Base-by-base conservation (phyloP, 2,329 filamentous ascomycete species). In the Fusarium proliferatum region DNA sequence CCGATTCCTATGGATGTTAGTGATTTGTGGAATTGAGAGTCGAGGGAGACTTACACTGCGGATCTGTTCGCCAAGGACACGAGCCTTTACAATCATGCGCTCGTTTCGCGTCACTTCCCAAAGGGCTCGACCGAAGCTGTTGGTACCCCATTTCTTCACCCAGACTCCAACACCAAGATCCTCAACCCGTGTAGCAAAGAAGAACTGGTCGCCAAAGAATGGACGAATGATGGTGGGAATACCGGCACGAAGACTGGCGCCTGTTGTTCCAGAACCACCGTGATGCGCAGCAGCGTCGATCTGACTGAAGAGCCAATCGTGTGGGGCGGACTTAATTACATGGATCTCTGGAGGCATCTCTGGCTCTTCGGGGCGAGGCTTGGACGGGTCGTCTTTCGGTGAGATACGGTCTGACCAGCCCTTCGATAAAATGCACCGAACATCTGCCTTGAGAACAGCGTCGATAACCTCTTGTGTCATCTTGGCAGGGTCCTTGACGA, bases 201-300 rank as follows among this genome's bases (percentile, higher is more conserved):
- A 99, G 86, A 93, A 98, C 80, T 99, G 96, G 78, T 99, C 96
- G 9, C 96, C 96, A 79, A 99, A 99, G 85, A 98, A 99, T 0
- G 96, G 96, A 69, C 96, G 94, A 79, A 98, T 93, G 72, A 99
- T 95, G 1, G 96, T 98, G 0, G 96, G 96, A 9, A 97, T 90
- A 5, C 96, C 96, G 1, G 95, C 95, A 59, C 96, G 89, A 55
- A 99, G 86, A 81, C 94, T 97, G 2, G 96, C 96, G 4, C 96
- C 96, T 0, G 96, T 99, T 0, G 96, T 99, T 4, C 96, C 96
- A 9, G 95, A 94, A 9, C 96, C 96, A 53, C 96, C 96, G 79
- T 99, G 96, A 80, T 99, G 96, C 12, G 94, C 94, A 6, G 94
- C 96, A 9, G 96, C 96, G 79, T 99, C 96, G 64, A 99, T 94